Evolutionary conservation across 176 grass and related monocot species (phyloP), one percentile per base, ranked within the genome.

Genomic region (Stipa capillata): DNA sequence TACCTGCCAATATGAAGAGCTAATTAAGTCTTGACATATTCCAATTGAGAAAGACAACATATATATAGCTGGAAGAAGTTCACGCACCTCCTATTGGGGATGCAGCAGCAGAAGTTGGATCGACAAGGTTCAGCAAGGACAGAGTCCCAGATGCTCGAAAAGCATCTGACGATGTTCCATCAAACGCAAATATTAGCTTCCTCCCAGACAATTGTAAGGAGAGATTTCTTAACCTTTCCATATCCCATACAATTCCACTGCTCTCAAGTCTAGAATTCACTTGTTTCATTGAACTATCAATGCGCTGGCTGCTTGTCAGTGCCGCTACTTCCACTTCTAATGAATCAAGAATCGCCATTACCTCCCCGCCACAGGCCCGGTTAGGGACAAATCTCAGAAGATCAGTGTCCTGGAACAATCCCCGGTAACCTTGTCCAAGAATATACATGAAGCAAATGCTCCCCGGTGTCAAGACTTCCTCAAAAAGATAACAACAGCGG

Each of bases 161-260:
- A 81, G 90, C 90, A 74, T 99, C 97, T 71, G 97, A 99, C 44
- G 90, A 89, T 81, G 92, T 99, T 60, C 97, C 97, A 87, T 99
- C 97, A 91, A 99, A 99, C 20, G 90, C 90, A 86, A 99, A 99
- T 83, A 99, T 99, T 47, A 99, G 88, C 69, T 99, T 99, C 83
- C 85, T 99, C 68, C 92, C 97, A 48, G 88, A 95, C 54, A 99
- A 85, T 69, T 99, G 92, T 52, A 81, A 75, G 33, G 85, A 88
- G 54, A 99, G 86, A 89, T 85, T 99, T 80, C 85, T 91, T 81
- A 99, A 76, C 49, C 88, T 90, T 75, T 99, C 97, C 76, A 87
- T 91, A 85, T 99, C 97, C 97, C 97, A 99, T 45, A 99, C 92
- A 84, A 99, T 95, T 66, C 88, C 97, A 87, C 82, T 93, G 79